Evolutionary conservation across 83 land plant genomes (phyloP), one percentile per base, ranked within the genome.

Genomic region (Isoetes engelmannii): DNA sequence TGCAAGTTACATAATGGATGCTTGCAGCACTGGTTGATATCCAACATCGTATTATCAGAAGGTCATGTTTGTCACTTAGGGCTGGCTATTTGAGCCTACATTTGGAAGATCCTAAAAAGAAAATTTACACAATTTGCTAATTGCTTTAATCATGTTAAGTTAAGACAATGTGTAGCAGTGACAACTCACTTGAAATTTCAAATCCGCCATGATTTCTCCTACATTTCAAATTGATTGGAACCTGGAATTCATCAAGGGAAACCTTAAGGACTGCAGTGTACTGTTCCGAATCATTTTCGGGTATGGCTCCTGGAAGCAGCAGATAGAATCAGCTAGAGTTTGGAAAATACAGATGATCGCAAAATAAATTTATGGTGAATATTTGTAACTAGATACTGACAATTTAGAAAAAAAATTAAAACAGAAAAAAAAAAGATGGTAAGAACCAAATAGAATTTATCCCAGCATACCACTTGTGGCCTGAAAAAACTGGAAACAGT

Each of bases 221-320:
- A 8, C 18, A 19, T 7, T 59, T 59, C 28, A 59, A 19, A 19
- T 37, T 59, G 12, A 59, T 18, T 18, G 62, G 62, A 59, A 19
- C 18, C 9, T 18, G 9, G 20, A 18, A 59, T 12, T 59, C 62
- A 19, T 59, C 62, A 59, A 59, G 62, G 18, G 62, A 59, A 18
- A 59, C 19, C 10, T 8, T 37, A 8, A 59, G 20, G 28, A 59
- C 19, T 18, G 62, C 62, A 59, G 28, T 59, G 28, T 59, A 59
- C 10, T 59, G 28, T 12, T 59, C 62, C 4, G 62, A 59, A 19
- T 18, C 28, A 59, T 59, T 59, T 18, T 59, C 62, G 1, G 62
- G 62, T 7, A 59, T 37, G 28, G 62, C 28, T 18, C 62, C 62
- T 59, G 20, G 15, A 51, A 51, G 13, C 55, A 51, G 17, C 17